These are phyloP conservation scores for Exsudoporus floridanus DNA, from an alignment of 1,284 basidiomycete genomes.

Conservation along the genomic window DNA sequence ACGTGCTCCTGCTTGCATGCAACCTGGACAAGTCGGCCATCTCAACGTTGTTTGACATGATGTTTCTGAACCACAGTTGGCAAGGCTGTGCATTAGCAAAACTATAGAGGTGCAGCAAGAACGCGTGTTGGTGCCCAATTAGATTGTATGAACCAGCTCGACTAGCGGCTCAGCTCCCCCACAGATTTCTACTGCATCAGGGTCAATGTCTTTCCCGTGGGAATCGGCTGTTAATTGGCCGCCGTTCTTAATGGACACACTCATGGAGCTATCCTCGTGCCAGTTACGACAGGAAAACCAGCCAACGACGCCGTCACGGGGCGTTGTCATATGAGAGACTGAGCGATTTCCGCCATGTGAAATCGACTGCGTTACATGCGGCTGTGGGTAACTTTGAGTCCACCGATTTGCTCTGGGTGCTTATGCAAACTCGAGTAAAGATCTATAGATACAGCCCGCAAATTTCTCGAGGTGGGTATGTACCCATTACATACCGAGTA, in stretches of 20 bases:
- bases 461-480: too few species aligned
- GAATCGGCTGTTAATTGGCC: slow-evolving; percentile 5
- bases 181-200: too few species aligned
- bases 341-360: background rate
- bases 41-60: slow-evolving; percentile 28
- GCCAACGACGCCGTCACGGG: background rate
- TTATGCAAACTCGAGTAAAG: too few species aligned
- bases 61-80: background rate
- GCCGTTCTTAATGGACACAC: too few species aligned
- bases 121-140: too few species aligned
- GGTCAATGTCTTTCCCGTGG: too few species aligned
- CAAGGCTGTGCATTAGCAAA: slow-evolving; percentile 3
- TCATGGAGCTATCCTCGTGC: too few species aligned
- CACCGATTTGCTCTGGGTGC: too few species aligned
- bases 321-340: background rate
- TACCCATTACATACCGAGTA: too few species aligned
- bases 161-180: background rate
- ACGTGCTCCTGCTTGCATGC: background rate
- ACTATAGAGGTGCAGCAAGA: background rate
- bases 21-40: slow-evolving; percentile 22
- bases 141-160: slow-evolving; percentile 9
- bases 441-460: too few species aligned
- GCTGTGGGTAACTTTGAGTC: background rate
- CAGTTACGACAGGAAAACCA: too few species aligned
- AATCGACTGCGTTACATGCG: background rate